A percentile compares a stretch with the other conserved stretches of the same genome.
Evolutionary conservation across 2,329 filamentous ascomycete genomes (phyloP).

Genomic region (Fusarium dlaminii): DNA sequence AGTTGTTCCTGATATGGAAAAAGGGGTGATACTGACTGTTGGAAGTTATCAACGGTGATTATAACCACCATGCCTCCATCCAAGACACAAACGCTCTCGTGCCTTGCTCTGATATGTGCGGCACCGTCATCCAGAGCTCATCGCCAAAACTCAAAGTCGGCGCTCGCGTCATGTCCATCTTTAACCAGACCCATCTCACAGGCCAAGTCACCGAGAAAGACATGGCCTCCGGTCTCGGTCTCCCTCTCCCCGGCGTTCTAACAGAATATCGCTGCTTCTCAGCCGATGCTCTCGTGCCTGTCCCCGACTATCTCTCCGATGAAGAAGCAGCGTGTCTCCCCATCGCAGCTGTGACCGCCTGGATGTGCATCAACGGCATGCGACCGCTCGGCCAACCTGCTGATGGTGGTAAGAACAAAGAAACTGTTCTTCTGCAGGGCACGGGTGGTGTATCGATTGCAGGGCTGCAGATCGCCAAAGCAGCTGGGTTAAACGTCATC

Average conservation of each 20-base stretch:
- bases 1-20: not conserved
- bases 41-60: slow-evolving; percentile 70
- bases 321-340: slow-evolving; percentile 70
- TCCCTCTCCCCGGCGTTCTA: slow-evolving; percentile 67
- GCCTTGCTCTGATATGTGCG: slow-evolving; percentile 77
- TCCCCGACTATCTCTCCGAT: slow-evolving; percentile 65
- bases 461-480: slow-evolving; percentile 64
- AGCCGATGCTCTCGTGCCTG: slow-evolving; percentile 62
- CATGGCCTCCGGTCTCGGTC: slow-evolving; percentile 66
- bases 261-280: slow-evolving; percentile 69
- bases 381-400: slow-evolving; percentile 60
- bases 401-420: slow-evolving; percentile 31
- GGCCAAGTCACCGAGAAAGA: slow-evolving; percentile 68
- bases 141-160: slow-evolving; percentile 60
- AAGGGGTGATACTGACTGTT: not conserved
- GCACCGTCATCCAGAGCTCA: slow-evolving; percentile 61
- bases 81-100: slow-evolving; percentile 57
- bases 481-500: slow-evolving; percentile 60
- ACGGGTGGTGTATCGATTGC: slow-evolving; percentile 63
- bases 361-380: slow-evolving; percentile 72
- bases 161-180: slow-evolving; percentile 74
- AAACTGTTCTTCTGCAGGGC: slow-evolving; percentile 61
- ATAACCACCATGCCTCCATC: slow-evolving; percentile 70
- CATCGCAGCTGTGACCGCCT: slow-evolving; percentile 70
- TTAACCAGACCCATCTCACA: slow-evolving; percentile 65